Conservation (phyloP, 805 yeast species). For the Pichia cephalocereana region DNA sequence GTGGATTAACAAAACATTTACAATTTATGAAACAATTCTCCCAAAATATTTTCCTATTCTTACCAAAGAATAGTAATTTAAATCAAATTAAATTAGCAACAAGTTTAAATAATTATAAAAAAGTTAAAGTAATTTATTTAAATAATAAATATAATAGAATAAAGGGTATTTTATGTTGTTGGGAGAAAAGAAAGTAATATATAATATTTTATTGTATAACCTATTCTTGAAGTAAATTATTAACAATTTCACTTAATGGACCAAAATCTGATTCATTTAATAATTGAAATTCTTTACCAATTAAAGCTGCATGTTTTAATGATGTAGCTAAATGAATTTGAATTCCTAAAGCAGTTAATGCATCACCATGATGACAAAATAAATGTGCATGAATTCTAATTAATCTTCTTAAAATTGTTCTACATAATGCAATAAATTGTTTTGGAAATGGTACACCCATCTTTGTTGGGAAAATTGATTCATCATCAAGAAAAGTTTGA, state of each 20-base stretch:
- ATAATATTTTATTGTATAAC: background rate
- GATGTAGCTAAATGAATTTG: conserved; percentile 92
- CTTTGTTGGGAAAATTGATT: conserved; percentile 80
- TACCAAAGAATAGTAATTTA: conserved; percentile 43
- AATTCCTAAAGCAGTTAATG: conserved; percentile 82
- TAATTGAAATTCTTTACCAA: conserved; percentile 63
- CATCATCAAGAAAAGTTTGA: conserved; percentile 87
- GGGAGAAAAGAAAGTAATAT: background rate
- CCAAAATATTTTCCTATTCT: conserved; percentile 44
- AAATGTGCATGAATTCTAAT: conserved; percentile 96
- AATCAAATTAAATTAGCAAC: background rate
- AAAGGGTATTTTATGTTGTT: conserved; percentile 1
- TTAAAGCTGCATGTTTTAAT: conserved; percentile 85
- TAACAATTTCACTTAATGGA: background rate
- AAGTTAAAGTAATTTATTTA: background rate
- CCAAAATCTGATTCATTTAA: background rate
- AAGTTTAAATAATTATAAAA: background rate
- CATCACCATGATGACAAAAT: conserved; percentile 96
- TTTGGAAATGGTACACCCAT: conserved; percentile 88
- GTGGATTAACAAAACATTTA: conserved; percentile 36
- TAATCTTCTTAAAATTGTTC: conserved; percentile 81
- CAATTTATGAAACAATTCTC: conserved; percentile 31
- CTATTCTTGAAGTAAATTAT: background rate
- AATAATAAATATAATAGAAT: background rate
- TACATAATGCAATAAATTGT: conserved; percentile 68